Evolutionary conservation across 2,329 filamentous ascomycete genomes (phyloP), one percentile per base, ranked within the genome.

Genomic region (Tolypocladium endophyticum): DNA sequence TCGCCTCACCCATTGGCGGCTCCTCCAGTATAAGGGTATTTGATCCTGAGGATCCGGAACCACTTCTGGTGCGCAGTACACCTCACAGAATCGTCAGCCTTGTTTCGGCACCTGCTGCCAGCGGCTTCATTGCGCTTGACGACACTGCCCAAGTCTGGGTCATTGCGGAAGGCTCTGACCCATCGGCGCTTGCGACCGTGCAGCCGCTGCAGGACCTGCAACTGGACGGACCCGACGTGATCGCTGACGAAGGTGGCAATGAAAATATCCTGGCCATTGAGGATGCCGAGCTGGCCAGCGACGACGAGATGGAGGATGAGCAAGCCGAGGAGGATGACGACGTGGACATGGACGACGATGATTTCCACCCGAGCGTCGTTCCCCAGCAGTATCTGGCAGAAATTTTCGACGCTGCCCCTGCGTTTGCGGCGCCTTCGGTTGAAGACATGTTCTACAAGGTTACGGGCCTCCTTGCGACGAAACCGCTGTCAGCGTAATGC

Each of bases 391-490:
- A 84, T 63, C 74, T 92, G 58, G 80, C 87, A 7, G 80, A 85
- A 57, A 81, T 92, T 43, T 91, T 92, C 64, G 87, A 91, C 63
- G 78, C 81, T 18, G 84, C 84, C 2, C 85, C 87, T 2, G 82
- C 86, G 4, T 88, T 88, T 68, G 86, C 87, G 0, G 81, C 88
- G 67, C 86, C 87, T 28, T 84, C 87, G 14, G 82, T 92, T 28
- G 85, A 88, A 71, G 88, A 91, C 63, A 81, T 90, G 75, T 92
- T 92, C 69, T 85, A 87, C 71, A 84, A 86, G 71, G 86, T 93
- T 45, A 82, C 87, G 16, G 82, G 68, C 55, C 66, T 75, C 12
- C 85, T 88, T 69, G 81, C 82, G 1, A 76, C 81, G 61, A 87
- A 83, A 70, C 79, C 83, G 18, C 64, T 77, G 52, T 67, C 69